These are phyloP conservation scores for Pulveroboletus sp. DNA, from an alignment of 768 basidiomycete genomes.

Conservation along the genomic window DNA sequence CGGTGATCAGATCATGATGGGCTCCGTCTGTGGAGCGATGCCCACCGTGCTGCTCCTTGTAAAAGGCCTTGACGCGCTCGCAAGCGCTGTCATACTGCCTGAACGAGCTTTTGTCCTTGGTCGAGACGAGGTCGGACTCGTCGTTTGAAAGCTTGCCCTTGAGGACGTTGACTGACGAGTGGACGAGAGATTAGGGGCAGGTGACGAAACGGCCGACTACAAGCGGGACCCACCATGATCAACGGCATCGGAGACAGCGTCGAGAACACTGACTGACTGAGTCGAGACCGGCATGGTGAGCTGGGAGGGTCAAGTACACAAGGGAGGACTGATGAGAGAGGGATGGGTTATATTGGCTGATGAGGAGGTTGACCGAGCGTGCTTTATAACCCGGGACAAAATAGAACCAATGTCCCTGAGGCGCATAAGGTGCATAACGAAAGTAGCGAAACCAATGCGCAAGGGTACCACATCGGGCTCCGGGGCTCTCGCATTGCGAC, in stretches of 20 bases:
- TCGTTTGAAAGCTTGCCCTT: constrained; percentile 60
- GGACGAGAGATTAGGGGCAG: not conserved
- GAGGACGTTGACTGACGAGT: constrained; percentile 56
- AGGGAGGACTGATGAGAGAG: not conserved
- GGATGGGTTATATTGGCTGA: not conserved
- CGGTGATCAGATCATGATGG: not conserved
- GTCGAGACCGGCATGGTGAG: constrained; percentile 25
- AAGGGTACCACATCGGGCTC: constrained; percentile 17
- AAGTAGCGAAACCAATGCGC: constrained; percentile 9
- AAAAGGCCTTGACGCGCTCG: constrained; percentile 73
- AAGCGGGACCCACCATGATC: constrained; percentile 38
- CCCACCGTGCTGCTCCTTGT: constrained; percentile 73
- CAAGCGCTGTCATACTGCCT: constrained; percentile 73
- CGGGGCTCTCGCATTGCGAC: constrained; percentile 17
- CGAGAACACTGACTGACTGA: constrained; percentile 33
- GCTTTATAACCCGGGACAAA: constrained; percentile 19
- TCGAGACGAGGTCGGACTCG: constrained; percentile 49
- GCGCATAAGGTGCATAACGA: constrained; percentile 2
- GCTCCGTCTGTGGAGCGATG: not conserved
- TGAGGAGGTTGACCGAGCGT: not conserved
- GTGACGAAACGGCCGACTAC: not conserved
- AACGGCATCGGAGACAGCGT: constrained; percentile 43
- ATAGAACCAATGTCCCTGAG: constrained; percentile 7
- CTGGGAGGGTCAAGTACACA: not conserved
- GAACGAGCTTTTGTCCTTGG: constrained; percentile 63